Conservation (phyloP, 805 yeast genomes). For the Candida loeiensis region DNA sequence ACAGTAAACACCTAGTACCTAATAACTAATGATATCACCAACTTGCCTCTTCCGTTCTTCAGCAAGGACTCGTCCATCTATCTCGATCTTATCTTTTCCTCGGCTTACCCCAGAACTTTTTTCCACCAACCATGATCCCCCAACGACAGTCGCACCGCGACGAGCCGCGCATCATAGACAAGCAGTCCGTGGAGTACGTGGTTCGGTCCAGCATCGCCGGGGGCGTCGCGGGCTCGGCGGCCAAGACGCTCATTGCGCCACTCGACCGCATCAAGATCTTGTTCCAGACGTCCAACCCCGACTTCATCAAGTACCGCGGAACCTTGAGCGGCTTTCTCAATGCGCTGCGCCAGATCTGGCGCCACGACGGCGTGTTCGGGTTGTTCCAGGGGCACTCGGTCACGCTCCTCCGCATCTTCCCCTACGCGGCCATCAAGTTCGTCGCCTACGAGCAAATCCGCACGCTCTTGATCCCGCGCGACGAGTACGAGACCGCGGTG, state of each 20-base stretch:
- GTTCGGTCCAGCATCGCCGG: constrained; percentile 88
- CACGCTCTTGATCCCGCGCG: constrained; percentile 70
- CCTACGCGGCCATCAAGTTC: constrained; percentile 95
- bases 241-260: constrained; percentile 93
- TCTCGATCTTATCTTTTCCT: background rate
- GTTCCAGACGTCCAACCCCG: constrained; percentile 93
- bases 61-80: background rate
- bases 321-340: constrained; percentile 68
- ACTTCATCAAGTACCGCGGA: constrained; percentile 75
- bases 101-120: background rate
- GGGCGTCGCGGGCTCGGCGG: constrained; percentile 94
- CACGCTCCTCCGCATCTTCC: constrained; percentile 84
- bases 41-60: background rate
- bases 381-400: constrained; percentile 95
- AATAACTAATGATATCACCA: background rate
- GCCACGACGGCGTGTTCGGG: constrained; percentile 71
- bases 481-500: constrained; percentile 69
- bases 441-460: constrained; percentile 94
- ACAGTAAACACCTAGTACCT: too few species aligned
- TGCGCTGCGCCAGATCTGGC: constrained; percentile 68
- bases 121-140: background rate
- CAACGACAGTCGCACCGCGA: background rate
- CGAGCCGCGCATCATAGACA: constrained; percentile 46
- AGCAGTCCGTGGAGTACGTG: constrained; percentile 73
- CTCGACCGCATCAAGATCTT: constrained; percentile 90